Evolutionary conservation across 192 early-diverging fungal genomes (phyloP), one percentile per base, ranked within the genome.

Genomic region (Haplosporangium gracile): DNA sequence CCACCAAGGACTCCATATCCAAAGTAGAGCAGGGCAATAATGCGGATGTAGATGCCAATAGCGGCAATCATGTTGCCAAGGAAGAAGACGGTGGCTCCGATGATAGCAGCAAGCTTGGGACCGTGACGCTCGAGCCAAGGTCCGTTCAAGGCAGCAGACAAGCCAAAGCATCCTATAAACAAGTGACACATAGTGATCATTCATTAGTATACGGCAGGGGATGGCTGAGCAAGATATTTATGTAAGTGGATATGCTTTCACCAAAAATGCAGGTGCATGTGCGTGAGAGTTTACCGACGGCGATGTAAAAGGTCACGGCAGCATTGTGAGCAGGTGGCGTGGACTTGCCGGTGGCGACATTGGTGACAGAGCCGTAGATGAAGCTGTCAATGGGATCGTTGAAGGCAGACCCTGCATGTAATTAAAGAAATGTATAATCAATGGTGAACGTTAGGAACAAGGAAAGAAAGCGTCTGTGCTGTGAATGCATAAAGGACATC

Each of bases 321-420:
- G 92, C 92, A 45, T 78, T 73, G 26, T 82, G 80, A 18, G 79
- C 82, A 34, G 83, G 85, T 4, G 91, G 83, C 68, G 92, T 79
- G 1, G 75, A n/a, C 75, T 77, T 77, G 38, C 75, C 75, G 9
- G 75, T 76, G 57, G 75, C 39, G 26, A 63, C 22, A 22, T 77
- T 77, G 34, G 78, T 71, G 18, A 77, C 49, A 68, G 82, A 70
- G 11, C 86, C 63, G 20, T 74, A 55, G 22, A 93, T 76, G 1
- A 74, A 69, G 16, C 36, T 80, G 72, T 93, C 91, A 76, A 93
- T 93, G 20, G 92, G 90, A 10, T 78, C 83, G 76, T 93, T 92
- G 79, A 91, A 93, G 38, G 91, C 89, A 6, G 92, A 93, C 92
- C 92, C 94, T 40, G 92, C 88, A 81, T 93, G 94, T 47, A 29